Conservation (phyloP, 1,284 basidiomycete species). For the Apiotrichum laibachii region DNA sequence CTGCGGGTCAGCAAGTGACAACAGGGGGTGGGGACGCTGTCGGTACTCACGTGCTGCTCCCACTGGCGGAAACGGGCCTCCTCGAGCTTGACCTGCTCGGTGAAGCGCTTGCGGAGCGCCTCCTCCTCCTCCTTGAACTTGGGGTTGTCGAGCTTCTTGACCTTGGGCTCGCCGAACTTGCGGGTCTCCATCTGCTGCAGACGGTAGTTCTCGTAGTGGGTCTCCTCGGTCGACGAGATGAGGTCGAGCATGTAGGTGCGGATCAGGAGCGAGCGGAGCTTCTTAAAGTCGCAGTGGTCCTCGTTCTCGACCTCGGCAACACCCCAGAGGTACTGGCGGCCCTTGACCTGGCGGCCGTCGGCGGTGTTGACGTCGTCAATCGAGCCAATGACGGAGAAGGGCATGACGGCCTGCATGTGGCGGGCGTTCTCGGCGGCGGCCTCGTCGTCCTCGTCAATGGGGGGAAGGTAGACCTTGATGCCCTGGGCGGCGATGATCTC, state of each 20-base stretch:
- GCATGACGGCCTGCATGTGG: conserved; percentile 80
- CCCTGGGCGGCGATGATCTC: conserved; percentile 87
- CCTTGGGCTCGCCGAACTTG: conserved; percentile 98
- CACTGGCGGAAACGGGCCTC: conserved; percentile 97
- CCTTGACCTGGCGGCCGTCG: conserved; percentile 92
- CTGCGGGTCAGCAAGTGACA: conserved; percentile 39
- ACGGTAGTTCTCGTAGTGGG: conserved; percentile 97
- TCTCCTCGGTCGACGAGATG: conserved; percentile 91
- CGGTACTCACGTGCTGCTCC: conserved; percentile 74
- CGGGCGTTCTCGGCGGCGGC: conserved; percentile 83
- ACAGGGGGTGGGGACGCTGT: background rate
- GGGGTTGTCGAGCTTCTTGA: conserved; percentile 98
- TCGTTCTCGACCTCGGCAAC: conserved; percentile 78
- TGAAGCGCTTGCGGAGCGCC: conserved; percentile 91
- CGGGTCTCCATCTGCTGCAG: conserved; percentile 99
- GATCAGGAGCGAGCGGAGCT: conserved; percentile 91
- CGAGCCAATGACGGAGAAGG: conserved; percentile 97
- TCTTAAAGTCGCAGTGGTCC: conserved; percentile 91
- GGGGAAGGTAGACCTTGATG: conserved; percentile 92
- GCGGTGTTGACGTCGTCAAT: conserved; percentile 88
- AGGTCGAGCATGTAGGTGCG: conserved; percentile 99
- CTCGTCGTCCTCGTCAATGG: conserved; percentile 88
- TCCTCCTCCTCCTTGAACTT: conserved; percentile 99
- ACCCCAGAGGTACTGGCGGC: conserved; percentile 99
- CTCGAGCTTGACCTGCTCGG: conserved; percentile 99